A percentile compares a stretch with the other conserved stretches of the same genome.
Evolutionary conservation across 306 rosid species (phyloP).

Genomic region (Cicer arietinum): DNA sequence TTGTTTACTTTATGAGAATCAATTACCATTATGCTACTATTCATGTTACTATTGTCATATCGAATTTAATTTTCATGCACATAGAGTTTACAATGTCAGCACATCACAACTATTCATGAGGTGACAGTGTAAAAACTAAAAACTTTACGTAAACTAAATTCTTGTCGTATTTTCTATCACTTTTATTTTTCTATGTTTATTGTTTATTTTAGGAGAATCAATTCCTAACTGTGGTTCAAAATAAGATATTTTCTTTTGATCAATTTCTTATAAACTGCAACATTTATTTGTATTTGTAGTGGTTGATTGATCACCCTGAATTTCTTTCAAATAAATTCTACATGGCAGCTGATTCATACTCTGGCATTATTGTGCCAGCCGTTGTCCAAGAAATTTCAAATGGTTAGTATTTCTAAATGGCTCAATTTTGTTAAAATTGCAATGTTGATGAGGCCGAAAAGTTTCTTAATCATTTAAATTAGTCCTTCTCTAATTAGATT

Average conservation of each 20-base stretch:
- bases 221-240: background rate
- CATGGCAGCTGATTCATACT: conserved; percentile 75
- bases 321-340: conserved; percentile 62
- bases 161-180: no score
- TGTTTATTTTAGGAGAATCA: background rate
- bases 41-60: background rate
- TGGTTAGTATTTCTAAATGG: conserved; percentile 48
- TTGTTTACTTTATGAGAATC: no score
- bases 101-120: no score
- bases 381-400: conserved; percentile 59
- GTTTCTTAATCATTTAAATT: background rate
- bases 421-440: background rate
- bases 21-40: no score
- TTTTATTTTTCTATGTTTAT: background rate
- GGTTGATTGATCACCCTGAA: conserved; percentile 69
- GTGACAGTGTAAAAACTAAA: no score
- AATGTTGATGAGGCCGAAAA: background rate
- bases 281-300: conserved; percentile 51
- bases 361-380: conserved; percentile 64
- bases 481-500: background rate
- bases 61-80: no score
- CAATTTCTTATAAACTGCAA: background rate
- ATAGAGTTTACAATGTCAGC: no score
- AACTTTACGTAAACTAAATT: no score
- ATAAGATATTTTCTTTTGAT: background rate